Base-by-base conservation (phyloP, 768 basidiomycete genomes). In the Serpula lacrymans region DNA sequence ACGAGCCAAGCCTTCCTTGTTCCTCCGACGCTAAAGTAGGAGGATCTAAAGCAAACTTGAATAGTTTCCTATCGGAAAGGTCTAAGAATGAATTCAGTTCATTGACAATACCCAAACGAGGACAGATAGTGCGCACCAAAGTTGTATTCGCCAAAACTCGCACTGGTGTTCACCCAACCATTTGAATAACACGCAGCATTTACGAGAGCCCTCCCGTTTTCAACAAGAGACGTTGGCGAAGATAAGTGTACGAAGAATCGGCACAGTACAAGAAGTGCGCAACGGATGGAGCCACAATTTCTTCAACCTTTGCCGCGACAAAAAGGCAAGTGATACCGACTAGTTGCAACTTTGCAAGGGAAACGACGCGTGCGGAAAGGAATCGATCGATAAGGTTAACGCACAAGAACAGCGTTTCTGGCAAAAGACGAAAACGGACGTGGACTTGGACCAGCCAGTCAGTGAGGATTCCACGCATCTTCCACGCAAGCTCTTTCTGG, bases 371-470 rank as follows among this genome's bases (percentile, higher is more conserved):
- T 25, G 69, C 60, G 12, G 76, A 77, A 13, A 86, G 71, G 67
- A 86, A 84, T 37, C 84, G 79, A 54, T 85, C 83, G 40, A 94
- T 78, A 55, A 96, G 80, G 69, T 96, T 94, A 49, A 82, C 71
- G 53, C 82, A 81, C 43, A 95, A 78, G 69, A 94, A 95, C 41
- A 96, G 78, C 1, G 94, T 94, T 63, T 97, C 93, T 12, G 88
- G 88, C 8, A 88, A 71, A 22, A 96, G 74, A 41, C 80, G 79
- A 72, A 93, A 94, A 49, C 84, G 84, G 36, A 75, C 74, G 58
- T 96, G 94, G 12, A 94, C 84, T 63, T 93, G 88, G 48, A 96
- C 80, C 44, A 97, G 72, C 92, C 92, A 96, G 70, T 95, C 93
- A 48, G 88, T 80, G 13, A 97, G 78, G 36, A 93, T 79, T 6